Evolutionary conservation across 2,329 filamentous ascomycete species (phyloP), one percentile per base, ranked within the genome.

Genomic region (Talaromyces islandicus): DNA sequence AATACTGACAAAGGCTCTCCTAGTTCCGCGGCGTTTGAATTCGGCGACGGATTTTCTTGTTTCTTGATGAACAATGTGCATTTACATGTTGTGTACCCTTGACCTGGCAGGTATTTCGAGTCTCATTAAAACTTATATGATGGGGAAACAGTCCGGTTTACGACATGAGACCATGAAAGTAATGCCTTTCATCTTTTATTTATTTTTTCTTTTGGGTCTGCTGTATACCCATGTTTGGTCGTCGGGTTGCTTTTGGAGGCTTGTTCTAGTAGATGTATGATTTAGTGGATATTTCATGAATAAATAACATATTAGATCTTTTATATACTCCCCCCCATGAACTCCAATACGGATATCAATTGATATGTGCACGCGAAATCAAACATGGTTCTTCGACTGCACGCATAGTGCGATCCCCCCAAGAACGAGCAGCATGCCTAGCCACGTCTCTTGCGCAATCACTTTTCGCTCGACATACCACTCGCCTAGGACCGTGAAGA

Each of bases 401-500:
- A 96, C 92, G 75, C 92, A 96, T 27, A 96, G 75, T 2, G 82
- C 91, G 71, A 96, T 96, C 0, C 92, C 92, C 17, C 81, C 83
- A 52, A 96, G 77, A 3, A 93, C 92, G 12, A 96, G 75, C 0
- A 78, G 77, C 89, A 96, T 92, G 7, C 92, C 92, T 59, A 91
- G 76, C 82, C 88, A 91, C 0, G 91, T 96, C 73, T 93, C 91
- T 80, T 86, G 83, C 66, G 87, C 90, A 63, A 97, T 96, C 1
- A 92, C 89, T 73, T 97, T 97, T 62, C 86, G 86, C 69, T 97
- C 93, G 0, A 93, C 91, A 81, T 88, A 95, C 92, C 92, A 97
- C 68, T 97, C 93, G 0, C 92, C 93, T 12, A 97, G 70, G 1
- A 97, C 92, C 0, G 93, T 97, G 70, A 97, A 97, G n/a, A 97